phyloP scores from a whole-genome alignment of 2,329 filamentous ascomycete genomes.

The Cercospora canescens region DNA sequence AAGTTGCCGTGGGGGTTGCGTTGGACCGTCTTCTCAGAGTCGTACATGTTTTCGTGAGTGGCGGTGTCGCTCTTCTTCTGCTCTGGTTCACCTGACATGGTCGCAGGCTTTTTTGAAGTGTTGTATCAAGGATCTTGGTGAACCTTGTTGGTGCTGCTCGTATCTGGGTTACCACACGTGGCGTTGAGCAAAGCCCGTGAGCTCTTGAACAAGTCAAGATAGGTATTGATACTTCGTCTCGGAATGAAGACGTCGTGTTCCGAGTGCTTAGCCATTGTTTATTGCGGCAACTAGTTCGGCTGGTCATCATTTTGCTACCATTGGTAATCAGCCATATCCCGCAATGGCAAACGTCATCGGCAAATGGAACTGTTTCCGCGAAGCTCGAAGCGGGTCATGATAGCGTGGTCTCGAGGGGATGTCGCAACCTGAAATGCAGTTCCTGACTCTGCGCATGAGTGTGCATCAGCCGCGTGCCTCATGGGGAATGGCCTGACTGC shows the following conservation, averaged over 20 bases:
- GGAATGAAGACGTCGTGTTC: neutral
- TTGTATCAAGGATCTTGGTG: neutral
- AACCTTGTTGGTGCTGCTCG: neutral
- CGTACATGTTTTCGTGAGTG: constrained; percentile 41
- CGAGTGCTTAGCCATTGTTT: neutral
- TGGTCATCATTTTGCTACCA: neutral
- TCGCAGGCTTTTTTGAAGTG: neutral
- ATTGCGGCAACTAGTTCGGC: neutral
- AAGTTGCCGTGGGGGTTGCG: constrained; percentile 66
- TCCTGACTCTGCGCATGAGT: neutral
- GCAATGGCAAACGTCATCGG: constrained; percentile 17
- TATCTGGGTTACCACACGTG: neutral
- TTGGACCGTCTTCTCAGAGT: constrained; percentile 31
- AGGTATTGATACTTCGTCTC: neutral
- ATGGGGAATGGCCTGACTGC: neutral
- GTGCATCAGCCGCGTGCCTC: neutral
- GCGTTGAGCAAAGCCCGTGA: neutral
- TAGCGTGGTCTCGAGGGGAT: neutral
- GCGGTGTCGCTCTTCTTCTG: constrained; percentile 27
- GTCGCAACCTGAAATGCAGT: neutral
- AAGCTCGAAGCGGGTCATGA: neutral
- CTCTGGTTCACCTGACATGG: constrained; percentile 33
- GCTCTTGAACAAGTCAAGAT: neutral
- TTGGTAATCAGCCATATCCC: neutral
- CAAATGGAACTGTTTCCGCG: constrained; percentile 9